These are phyloP conservation scores for Pycnococcus provasolii DNA, from an alignment of 139 green algal species.

Conservation along the genomic window DNA sequence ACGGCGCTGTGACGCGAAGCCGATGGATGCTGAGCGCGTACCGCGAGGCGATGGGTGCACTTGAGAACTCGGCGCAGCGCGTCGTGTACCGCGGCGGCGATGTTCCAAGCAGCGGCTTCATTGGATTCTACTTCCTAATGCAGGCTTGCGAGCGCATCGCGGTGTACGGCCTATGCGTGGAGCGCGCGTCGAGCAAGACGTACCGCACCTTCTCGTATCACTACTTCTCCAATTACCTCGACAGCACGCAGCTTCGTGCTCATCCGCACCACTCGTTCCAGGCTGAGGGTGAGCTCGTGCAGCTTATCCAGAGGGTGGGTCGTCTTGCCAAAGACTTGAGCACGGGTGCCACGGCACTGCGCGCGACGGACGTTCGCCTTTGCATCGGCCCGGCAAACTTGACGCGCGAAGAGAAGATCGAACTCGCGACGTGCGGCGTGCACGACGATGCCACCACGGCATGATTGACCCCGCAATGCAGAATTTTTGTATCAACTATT, in stretches of 20 bases:
- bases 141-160: slow-evolving; percentile 21
- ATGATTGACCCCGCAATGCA: too few relatives aligned
- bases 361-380: too few relatives aligned
- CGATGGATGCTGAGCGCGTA: too few relatives aligned
- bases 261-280: slow-evolving; percentile 29
- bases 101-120: slow-evolving; percentile 24
- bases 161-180: slow-evolving; percentile 18
- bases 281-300: slow-evolving; percentile 17
- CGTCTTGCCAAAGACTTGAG: too few relatives aligned
- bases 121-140: slow-evolving; percentile 23
- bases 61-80: too few relatives aligned
- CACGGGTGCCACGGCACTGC: too few relatives aligned
- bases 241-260: slow-evolving; percentile 21
- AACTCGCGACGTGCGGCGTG: too few relatives aligned
- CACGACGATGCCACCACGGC: too few relatives aligned
- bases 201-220: slow-evolving; percentile 11
- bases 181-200: not conserved
- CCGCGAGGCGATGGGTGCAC: not conserved
- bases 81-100: not conserved
- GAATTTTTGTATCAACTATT: too few relatives aligned
- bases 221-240: slow-evolving; percentile 25
- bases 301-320: not conserved
- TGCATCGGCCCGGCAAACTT: too few relatives aligned
- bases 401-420: too few relatives aligned
- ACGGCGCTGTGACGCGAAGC: too few relatives aligned